Base-by-base conservation (phyloP, 2,329 filamentous ascomycete species). In the Whalleya microplaca region DNA sequence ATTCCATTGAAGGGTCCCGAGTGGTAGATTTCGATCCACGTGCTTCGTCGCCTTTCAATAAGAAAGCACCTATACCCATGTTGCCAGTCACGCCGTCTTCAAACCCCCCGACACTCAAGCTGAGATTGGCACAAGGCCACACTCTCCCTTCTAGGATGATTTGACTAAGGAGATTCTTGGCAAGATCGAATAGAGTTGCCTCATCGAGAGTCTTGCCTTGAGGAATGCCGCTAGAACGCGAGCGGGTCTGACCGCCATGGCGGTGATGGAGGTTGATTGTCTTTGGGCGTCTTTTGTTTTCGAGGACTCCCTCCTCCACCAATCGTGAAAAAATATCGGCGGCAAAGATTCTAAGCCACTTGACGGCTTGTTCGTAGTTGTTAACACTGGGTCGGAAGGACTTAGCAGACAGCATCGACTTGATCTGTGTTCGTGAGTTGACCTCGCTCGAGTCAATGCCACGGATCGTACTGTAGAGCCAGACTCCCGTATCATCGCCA, bases 391-490 rank as follows among this genome's bases (percentile, higher is more conserved):
- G 95, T 21, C 91, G 83, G 69, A 99, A 99, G 0, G 92, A 96
- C 71, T 99, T 99, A 19, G 95, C 93, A 1, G 92, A 97, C 14
- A 98, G 80, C 93, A 99, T 98, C 16, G 90, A 95, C 72, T 98
- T 97, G 77, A 97, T 96, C 68, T 95, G 91, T 1, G 92, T 96
- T 49, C 94, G 83, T 23, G 92, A 84, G 68, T 92, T 97, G 63
- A 99, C 92, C 73, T 97, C 93, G 66, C 89, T 95, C 48, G 80
- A 78, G 72, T 99, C 95, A 58, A 93, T 85, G 1, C 95, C 95
- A 10, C 95, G 86, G 51, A 98, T 88, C 10, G 88, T 89, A 52
- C 89, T 86, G 74, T 96, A 89, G 10, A 98, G 79, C 92, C 93
- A 97, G 2, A 82, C 79, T 1, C 91, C 94, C 0, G 90, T 95